Conservation (phyloP, 2,329 filamentous ascomycete genomes). For the Fonsecaea pugnacius region DNA sequence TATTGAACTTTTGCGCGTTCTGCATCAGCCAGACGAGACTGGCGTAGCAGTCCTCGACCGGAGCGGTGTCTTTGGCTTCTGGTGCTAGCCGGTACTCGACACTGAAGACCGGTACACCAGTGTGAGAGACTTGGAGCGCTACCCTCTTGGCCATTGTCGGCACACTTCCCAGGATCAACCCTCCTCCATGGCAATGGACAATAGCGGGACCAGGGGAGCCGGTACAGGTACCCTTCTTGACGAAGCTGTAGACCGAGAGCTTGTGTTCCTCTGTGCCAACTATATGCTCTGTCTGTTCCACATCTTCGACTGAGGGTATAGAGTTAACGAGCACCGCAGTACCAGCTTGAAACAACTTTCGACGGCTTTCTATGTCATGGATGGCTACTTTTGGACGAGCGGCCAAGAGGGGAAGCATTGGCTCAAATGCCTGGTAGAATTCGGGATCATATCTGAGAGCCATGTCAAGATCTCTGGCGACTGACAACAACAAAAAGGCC, state of each 20-base stretch:
- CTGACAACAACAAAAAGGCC: no score
- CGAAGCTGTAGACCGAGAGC: constrained; percentile 12
- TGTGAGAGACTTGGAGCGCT: constrained; percentile 27
- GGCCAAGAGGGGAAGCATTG: not conserved
- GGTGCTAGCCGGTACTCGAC: constrained; percentile 40
- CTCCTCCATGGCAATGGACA: constrained; percentile 38
- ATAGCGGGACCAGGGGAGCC: constrained; percentile 26
- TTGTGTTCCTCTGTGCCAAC: constrained; percentile 12
- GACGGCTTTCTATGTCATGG: not conserved
- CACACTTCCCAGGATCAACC: constrained; percentile 34
- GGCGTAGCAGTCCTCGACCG: constrained; percentile 38
- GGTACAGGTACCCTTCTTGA: not conserved
- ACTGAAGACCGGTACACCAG: constrained; percentile 36
- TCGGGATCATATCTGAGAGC: constrained; percentile 2
- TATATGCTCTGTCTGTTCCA: constrained; percentile 7
- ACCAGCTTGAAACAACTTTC: not conserved
- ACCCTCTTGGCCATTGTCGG: constrained; percentile 25
- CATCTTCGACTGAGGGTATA: no score
- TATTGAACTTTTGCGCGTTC: constrained; percentile 42
- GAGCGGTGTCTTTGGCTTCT: constrained; percentile 36
- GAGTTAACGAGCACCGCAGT: no score
- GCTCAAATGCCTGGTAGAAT: not conserved
- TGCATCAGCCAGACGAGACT: constrained; percentile 45
- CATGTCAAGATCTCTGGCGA: no score
- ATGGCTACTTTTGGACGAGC: not conserved